These are phyloP conservation scores for Henckelia pumila DNA, from an alignment of 257 asterid genomes.

Conservation along the genomic window DNA sequence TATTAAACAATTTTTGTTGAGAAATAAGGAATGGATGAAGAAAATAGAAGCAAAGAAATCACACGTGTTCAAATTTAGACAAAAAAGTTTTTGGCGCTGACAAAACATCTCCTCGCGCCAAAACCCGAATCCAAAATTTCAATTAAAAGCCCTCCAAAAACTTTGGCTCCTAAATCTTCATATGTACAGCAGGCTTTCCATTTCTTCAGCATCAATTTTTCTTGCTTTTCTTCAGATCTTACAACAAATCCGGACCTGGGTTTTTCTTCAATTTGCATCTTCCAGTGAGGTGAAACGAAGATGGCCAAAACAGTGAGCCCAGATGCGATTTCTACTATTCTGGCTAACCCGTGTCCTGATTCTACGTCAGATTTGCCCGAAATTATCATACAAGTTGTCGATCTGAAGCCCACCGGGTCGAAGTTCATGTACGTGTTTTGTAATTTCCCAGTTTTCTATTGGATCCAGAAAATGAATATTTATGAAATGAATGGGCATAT, in stretches of 20 bases:
- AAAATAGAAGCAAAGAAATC: too few species aligned
- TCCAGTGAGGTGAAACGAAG: not conserved
- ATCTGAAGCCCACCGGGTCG: slow-evolving; percentile 64
- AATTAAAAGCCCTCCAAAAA: slow-evolving; percentile 25
- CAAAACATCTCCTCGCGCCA: not conserved
- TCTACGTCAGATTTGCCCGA: slow-evolving; percentile 62
- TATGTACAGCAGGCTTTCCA: slow-evolving; percentile 21
- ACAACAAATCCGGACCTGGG: not conserved
- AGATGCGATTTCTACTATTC: slow-evolving; percentile 60
- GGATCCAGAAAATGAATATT: too few species aligned
- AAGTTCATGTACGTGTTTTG: slow-evolving; percentile 46
- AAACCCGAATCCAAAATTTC: slow-evolving; percentile 6
- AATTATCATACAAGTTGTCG: slow-evolving; percentile 68
- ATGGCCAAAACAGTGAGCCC: slow-evolving; percentile 59
- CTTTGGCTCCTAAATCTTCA: slow-evolving; percentile 31
- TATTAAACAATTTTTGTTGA: too few species aligned
- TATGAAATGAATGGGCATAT: not conserved
- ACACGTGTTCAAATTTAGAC: too few species aligned
- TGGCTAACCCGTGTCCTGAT: slow-evolving; percentile 76
- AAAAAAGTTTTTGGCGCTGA: too few species aligned
- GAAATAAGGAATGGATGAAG: too few species aligned
- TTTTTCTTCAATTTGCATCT: not conserved
- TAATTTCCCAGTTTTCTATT: not conserved
- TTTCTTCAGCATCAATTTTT: not conserved
- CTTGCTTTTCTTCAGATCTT: not conserved